Evolutionary conservation across 345 rosid species (phyloP), one percentile per base, ranked within the genome.

Genomic region (Balakata baccata): DNA sequence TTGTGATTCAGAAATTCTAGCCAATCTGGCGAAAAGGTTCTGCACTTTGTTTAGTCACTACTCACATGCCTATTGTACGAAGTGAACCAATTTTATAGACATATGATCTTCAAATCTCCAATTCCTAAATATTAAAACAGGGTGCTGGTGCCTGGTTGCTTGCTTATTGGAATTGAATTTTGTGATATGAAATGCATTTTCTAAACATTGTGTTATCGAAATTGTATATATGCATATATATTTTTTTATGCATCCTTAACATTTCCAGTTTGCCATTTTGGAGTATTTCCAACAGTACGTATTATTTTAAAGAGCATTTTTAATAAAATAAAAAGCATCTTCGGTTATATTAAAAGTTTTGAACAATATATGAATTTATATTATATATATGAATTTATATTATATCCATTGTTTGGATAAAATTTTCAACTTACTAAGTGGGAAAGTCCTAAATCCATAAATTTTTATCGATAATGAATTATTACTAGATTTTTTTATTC

Each of bases 1-100:
- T 92, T 72, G 81, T 94, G 58, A 90, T 92, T 69, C 97, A 94
- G 84, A 92, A 92, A 83, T 78, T 87, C 78, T 94, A 89, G 85
- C 68, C 46, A 69, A 66, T 66, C 23, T 20, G 50, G 39, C 61
- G 8, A 16, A 53, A 22, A 53, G 62, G 22, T 53, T 64, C 56
- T 67, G 20, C 22, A 0, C 64, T 22, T 38, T 56, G 38, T 54
- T 64, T 29, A 7, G 69, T 52, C 41, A 54, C 67, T 59, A 29
- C 62, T 59, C 8, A 17, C 56, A 56, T 59, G 17, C 53, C 65
- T 66, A 72, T 61, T 67, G 75, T 72, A 75, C 41, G n/a, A 6
- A 47, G 6, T 23, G 43, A 56, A 77, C 45, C 60, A 60, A 16
- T 66, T 43, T 38, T 67, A 43, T 56, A 38, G 7, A 50, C 68